These are phyloP conservation scores for Pseudevernia furfuracea DNA, from an alignment of 495 filamentous ascomycete species.

Conservation along the genomic window DNA sequence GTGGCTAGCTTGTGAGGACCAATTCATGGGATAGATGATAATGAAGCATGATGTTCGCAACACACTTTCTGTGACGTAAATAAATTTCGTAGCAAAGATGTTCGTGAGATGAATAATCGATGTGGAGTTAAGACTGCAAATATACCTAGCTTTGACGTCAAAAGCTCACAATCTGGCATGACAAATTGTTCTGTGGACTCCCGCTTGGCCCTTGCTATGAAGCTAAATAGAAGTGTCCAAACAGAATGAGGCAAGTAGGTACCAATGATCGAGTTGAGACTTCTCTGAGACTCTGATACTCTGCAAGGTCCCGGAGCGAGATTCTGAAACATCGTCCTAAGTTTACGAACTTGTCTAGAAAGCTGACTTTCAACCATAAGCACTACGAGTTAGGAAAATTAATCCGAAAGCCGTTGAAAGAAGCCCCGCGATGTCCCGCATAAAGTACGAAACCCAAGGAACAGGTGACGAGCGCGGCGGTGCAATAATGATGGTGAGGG, in stretches of 20 bases:
- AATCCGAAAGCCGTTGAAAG: conserved; percentile 1
- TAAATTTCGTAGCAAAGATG: neutral
- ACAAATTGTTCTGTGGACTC: neutral
- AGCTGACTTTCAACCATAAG: neutral
- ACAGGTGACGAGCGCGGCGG: neutral
- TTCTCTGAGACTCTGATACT: neutral
- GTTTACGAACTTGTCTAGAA: neutral
- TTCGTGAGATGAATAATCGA: neutral
- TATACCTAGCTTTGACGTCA: neutral
- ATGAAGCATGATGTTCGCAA: conserved; percentile 9
- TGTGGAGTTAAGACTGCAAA: neutral
- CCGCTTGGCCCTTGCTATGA: neutral
- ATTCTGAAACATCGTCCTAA: neutral
- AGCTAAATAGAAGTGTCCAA: neutral
- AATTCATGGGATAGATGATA: conserved; percentile 10
- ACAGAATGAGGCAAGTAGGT: neutral
- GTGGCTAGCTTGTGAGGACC: neutral
- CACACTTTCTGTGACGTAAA: neutral
- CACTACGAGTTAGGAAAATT: conserved; percentile 4
- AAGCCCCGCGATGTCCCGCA: neutral
- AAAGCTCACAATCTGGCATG: neutral
- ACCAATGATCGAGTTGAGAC: neutral
- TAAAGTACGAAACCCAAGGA: neutral
- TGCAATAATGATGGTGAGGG: neutral
- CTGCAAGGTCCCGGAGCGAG: neutral